phyloP scores from a whole-genome alignment of 2,329 filamentous ascomycete genomes.

The Colletotrichum camelliae region DNA sequence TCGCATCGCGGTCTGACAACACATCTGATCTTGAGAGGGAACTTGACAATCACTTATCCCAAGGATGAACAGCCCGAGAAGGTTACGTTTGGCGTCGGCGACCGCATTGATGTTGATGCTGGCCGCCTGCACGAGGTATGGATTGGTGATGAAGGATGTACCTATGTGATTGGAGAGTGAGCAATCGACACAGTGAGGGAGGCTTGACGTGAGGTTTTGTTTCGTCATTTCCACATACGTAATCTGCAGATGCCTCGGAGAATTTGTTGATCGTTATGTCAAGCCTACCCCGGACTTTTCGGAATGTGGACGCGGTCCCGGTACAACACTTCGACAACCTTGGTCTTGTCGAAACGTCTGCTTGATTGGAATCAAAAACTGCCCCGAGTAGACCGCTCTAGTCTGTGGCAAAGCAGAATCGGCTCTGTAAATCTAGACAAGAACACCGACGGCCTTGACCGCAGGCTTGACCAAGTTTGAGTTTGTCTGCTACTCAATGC shows the following conservation, averaged over 20 bases:
- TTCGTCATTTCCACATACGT: background rate
- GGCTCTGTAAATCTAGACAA: background rate
- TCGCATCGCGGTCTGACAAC: conserved; percentile 69
- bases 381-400: background rate
- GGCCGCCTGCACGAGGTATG: conserved; percentile 71
- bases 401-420: background rate
- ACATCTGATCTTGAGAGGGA: conserved; percentile 70
- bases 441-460: background rate
- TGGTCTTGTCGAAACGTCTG: background rate
- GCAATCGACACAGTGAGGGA: background rate
- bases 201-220: background rate
- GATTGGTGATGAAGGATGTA: conserved; percentile 70
- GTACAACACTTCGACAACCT: background rate
- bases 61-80: conserved; percentile 60
- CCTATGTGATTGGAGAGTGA: conserved; percentile 69
- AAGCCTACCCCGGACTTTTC: background rate
- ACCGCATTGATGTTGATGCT: conserved; percentile 70
- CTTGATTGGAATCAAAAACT: background rate
- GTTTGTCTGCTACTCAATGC: background rate
- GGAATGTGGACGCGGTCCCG: background rate
- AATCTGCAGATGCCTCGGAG: background rate
- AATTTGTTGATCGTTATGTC: background rate
- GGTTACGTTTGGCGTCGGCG: conserved; percentile 64
- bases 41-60: conserved; percentile 71
- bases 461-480: background rate